These are phyloP conservation scores for Martiniozyma asiatica DNA, from an alignment of 1,139 yeast species.

Conservation along the genomic window DNA sequence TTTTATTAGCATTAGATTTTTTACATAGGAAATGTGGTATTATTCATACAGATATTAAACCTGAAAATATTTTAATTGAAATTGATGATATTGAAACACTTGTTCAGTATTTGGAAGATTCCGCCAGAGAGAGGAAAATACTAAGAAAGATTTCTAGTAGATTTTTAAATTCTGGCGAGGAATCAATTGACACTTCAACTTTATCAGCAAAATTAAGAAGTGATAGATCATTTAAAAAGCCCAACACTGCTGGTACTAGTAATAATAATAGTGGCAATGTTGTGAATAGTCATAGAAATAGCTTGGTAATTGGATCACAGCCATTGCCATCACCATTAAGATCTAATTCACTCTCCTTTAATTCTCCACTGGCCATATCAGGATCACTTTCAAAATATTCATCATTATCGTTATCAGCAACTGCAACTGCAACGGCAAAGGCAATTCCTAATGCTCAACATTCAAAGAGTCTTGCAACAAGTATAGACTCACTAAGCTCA, in stretches of 20 bases:
- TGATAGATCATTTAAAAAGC: not conserved
- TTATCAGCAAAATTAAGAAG: slow-evolving; percentile 4
- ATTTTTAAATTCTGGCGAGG: slow-evolving; percentile 10
- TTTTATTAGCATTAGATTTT: slow-evolving; percentile 55
- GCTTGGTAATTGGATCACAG: slow-evolving; percentile 57
- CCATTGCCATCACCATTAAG: slow-evolving; percentile 30
- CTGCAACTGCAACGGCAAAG: not conserved
- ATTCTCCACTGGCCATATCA: slow-evolving; percentile 13
- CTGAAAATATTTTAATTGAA: slow-evolving; percentile 65
- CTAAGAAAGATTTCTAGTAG: slow-evolving; percentile 18
- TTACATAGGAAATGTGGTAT: slow-evolving; percentile 66
- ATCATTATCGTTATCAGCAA: not conserved
- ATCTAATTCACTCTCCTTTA: slow-evolving; percentile 19
- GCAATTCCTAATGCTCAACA: slow-evolving; percentile 5
- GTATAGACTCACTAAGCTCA: slow-evolving; percentile 5
- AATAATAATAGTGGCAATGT: too few relatives aligned
- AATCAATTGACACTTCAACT: slow-evolving; percentile 10
- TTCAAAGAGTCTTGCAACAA: slow-evolving; percentile 9
- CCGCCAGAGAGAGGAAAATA: slow-evolving; percentile 28
- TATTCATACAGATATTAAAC: slow-evolving; percentile 71
- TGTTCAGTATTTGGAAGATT: slow-evolving; percentile 44
- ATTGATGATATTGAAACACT: slow-evolving; percentile 63
- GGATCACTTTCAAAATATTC: not conserved
- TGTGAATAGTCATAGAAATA: slow-evolving; percentile 37
- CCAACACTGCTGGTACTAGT: too few relatives aligned